Evolutionary conservation across 495 filamentous ascomycete genomes (phyloP).

Genomic region (Pyrenopolyporus hunteri): DNA sequence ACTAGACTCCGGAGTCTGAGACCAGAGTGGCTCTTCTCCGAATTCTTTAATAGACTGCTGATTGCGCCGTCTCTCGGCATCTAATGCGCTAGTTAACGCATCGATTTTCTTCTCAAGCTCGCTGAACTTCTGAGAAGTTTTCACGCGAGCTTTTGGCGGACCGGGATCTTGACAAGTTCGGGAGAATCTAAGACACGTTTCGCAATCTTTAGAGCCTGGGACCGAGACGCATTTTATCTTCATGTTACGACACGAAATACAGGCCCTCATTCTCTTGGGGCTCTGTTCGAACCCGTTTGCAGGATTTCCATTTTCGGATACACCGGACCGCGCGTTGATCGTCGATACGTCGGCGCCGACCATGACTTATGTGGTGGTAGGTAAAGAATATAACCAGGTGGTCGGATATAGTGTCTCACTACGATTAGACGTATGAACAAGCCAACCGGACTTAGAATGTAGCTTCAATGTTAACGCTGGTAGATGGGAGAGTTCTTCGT

Average conservation of each 20-base stretch:
- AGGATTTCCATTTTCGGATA: conserved; percentile 10
- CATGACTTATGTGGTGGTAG: background rate
- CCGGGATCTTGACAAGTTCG: conserved; percentile 32
- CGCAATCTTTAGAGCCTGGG: conserved; percentile 24
- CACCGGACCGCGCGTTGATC: background rate
- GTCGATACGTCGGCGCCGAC: background rate
- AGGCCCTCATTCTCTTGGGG: conserved; percentile 22
- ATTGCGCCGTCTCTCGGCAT: conserved; percentile 21
- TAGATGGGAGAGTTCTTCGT: background rate
- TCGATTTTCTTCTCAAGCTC: conserved; percentile 35
- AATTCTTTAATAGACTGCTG: conserved; percentile 11
- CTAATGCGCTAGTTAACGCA: conserved; percentile 25
- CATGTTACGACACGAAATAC: conserved; percentile 33
- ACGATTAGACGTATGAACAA: background rate
- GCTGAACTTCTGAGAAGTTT: conserved; percentile 29
- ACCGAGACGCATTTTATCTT: conserved; percentile 35
- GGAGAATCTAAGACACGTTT: conserved; percentile 26
- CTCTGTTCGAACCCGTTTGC: conserved; percentile 7
- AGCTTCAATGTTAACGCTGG: background rate
- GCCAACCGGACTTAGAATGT: background rate
- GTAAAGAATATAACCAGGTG: background rate
- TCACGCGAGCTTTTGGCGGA: conserved; percentile 29
- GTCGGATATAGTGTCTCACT: background rate
- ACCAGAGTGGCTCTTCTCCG: conserved; percentile 11
- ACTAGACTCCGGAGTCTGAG: conserved; percentile 23